Base-by-base conservation (phyloP, 2,329 filamentous ascomycete genomes). In the Trichoderma koningiopsis region DNA sequence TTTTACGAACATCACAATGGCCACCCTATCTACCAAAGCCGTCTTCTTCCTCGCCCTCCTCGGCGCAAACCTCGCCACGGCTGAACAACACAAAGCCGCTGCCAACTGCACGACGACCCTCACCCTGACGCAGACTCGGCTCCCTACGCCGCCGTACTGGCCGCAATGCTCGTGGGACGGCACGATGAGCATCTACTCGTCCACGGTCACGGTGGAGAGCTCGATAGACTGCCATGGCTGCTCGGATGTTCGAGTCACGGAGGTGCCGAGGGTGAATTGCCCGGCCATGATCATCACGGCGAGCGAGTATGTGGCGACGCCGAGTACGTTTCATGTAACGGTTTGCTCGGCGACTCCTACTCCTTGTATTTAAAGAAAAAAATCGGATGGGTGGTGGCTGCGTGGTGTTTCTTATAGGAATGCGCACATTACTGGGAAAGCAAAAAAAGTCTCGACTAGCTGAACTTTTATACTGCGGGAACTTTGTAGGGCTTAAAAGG, bases 151-250 rank as follows among this genome's bases (percentile, higher is more conserved):
- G 22, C 81, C 77, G 40, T 73, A 71, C 70, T 78, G 76, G 77
- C 70, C 70, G 10, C 70, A 72, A 62, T 76, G 74, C 68, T 66
- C 57, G 2, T 73, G 66, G 16, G 66, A 77, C 37, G 72, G 72
- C 3, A 77, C 73, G 2, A 22, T 55, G 24, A 77, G 74, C 7
- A 43, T 73, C 16, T 79, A 77, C 68, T 73, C 77, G 1, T 72
- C 75, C 4, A 78, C 77, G 1, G 72, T 72, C 10, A 75, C 75
- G 7, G 7, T 74, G 1, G 73, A 70, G 24, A 70, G 60, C 2
- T 55, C 72, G 16, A 68, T 80, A 40, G 73, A 81, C 72, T 81
- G 79, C 69, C 70, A 76, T 56, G 79, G 77, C 2, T 80, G 79
- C 69, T 64, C 72, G 10, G 66, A 71, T 52, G 37, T 80, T 16